Conservation (phyloP, 73 alveolate genomes). For the Uronychia binucleata region DNA sequence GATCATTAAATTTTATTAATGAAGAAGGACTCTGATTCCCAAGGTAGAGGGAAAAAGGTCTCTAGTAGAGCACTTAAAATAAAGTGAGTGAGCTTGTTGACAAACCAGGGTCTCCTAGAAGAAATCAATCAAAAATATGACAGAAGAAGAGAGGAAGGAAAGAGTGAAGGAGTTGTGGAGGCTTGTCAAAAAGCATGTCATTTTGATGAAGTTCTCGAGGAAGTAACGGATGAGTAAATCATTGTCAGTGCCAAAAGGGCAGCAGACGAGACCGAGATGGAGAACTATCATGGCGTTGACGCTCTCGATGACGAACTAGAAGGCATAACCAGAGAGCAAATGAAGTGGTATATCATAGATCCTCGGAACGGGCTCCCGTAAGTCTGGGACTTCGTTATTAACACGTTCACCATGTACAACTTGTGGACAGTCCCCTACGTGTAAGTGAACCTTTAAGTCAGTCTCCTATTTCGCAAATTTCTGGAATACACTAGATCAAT, state of each 20-base stretch:
- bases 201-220: not conserved
- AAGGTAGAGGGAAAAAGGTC: too few relatives aligned
- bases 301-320: not conserved
- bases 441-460: constrained; percentile 9
- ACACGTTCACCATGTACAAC: constrained; percentile 38
- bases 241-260: not conserved
- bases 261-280: not conserved
- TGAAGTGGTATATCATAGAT: constrained; percentile 35
- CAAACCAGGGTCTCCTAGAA: not conserved
- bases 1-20: too few relatives aligned
- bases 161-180: not conserved
- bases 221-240: not conserved
- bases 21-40: too few relatives aligned
- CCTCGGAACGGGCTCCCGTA: constrained; percentile 9
- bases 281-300: not conserved
- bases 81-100: not conserved
- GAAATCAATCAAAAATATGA: not conserved
- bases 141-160: not conserved
- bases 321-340: not conserved
- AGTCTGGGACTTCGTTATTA: constrained; percentile 32
- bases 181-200: not conserved
- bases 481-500: not conserved
- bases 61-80: not conserved
- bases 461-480: not conserved
- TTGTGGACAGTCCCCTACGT: constrained; percentile 32